Evolutionary conservation across 2,329 filamentous ascomycete species (phyloP), one percentile per base, ranked within the genome.

Genomic region (Sporothrix pseudoabietina): DNA sequence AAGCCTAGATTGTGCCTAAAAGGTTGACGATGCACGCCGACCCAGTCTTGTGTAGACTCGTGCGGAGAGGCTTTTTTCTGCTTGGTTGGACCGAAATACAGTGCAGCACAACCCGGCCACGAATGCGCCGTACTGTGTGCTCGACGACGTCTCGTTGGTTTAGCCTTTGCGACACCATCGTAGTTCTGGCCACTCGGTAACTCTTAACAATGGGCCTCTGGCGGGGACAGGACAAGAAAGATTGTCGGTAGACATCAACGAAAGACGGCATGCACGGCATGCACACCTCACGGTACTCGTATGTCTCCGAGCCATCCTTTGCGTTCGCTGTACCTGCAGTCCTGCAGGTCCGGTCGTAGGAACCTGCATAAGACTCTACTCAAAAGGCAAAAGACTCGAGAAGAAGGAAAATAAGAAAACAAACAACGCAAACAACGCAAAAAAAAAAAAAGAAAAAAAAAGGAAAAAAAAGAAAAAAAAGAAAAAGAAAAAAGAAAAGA

Each of bases 41-140:
- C 61, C 61, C 61, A 65, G 61, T 65, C n/a, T 65, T 65, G 0
- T 30, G 39, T 26, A n/a, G 3, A n/a, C 19, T n/a, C 19, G 16
- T 3, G 14, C 0, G 1, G 19, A 65, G 59, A 44, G 59, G 59
- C 35, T 26, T 65, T 65, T 65, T 65, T 65, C 59, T 65, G 59
- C 44, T 44, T 65, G 59, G 59, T n/a, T 35, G 35, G 54, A 12
- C 26, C 26, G 26, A 55, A 26, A 65, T 44, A 65, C 59, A 65
- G 59, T 65, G 9, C n/a, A 65, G 19, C 59, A 12, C 10, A 22
- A 41, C 5, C 59, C 12, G 35, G 61, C 7, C 10, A 16, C 22
- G 19, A 44, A 66, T 66, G 61, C 39, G 61, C 61, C 61, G 61
- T 47, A 66, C 61, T 66, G 61, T 66, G 61, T 66, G 61, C 22